Evolutionary conservation across 2,329 filamentous ascomycete genomes (phyloP), one percentile per base, ranked within the genome.

Genomic region (Trematosphaeria pertusa): DNA sequence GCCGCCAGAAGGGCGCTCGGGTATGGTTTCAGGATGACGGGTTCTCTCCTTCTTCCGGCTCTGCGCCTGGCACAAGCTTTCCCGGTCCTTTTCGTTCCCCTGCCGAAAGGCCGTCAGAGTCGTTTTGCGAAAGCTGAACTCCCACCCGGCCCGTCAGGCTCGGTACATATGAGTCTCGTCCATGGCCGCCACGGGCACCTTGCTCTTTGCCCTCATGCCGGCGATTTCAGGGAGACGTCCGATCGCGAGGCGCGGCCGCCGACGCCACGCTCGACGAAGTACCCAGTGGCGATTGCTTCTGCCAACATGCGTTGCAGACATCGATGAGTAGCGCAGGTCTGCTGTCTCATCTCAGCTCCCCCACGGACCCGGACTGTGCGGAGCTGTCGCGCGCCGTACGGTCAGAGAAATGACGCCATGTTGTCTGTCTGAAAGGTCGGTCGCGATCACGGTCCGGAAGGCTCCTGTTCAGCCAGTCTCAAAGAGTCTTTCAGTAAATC

Each of bases 281-380:
- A 39, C 73, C 69, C n/a, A 79, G 64, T 2, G 74, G 74, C 28
- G 74, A 78, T 2, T 65, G 69, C 19, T 65, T 54, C 3, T 65
- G 68, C 73, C 74, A 79, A 59, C 78, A 78, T 11, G 75, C 75
- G 28, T 70, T 74, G 61, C 75, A 79, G 31, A 78, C 74, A 54
- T 79, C 76, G 59, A 79, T 71, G 37, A 79, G 58, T 2, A 79
- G 66, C 17, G 72, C 76, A 4, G 75, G 75, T 5, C 61, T 66
- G 17, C 39, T 44, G 28, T 75, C 76, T 75, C 75, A 78, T 50
- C 74, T 75, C 58, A 78, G 74, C 24, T 67, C 71, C 30, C 69
- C 63, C 37, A 69, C 69, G 52, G 73, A 77, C 48, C 74, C 75
- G 28, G 72, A 68, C 36, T 43, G 46, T 15, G 58, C 52, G 39